Evolutionary conservation across 2,329 filamentous ascomycete species (phyloP).

Genomic region (Alternaria triticina): DNA sequence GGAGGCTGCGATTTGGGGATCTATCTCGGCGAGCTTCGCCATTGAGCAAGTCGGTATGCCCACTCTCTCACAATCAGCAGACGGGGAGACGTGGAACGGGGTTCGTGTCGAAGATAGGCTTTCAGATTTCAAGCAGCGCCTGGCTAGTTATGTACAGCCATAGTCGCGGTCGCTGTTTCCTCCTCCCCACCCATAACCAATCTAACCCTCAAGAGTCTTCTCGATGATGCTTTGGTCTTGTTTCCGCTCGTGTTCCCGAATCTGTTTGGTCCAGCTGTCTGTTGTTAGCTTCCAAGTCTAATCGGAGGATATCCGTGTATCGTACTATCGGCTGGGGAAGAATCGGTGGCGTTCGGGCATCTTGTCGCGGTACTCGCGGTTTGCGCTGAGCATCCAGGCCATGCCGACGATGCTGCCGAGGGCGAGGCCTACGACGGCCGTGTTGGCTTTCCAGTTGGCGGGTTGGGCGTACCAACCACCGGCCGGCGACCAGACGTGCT

Average conservation of each 20-base stretch:
- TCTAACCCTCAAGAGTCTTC: constrained; percentile 18
- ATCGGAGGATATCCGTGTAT: constrained; percentile 29
- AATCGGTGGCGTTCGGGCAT: constrained; percentile 80
- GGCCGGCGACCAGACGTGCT: constrained; percentile 98
- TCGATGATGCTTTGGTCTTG: constrained; percentile 39
- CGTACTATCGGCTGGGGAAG: constrained; percentile 84
- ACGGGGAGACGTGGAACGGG: constrained; percentile 58
- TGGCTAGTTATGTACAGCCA: constrained; percentile 49
- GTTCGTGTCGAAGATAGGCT: constrained; percentile 52
- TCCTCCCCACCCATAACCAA: not conserved
- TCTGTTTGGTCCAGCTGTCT: constrained; percentile 73
- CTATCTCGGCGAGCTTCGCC: constrained; percentile 85
- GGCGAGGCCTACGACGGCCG: constrained; percentile 73
- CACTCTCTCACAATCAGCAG: constrained; percentile 48
- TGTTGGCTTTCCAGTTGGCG: constrained; percentile 94
- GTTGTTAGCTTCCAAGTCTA: constrained; percentile 32
- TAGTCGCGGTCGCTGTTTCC: constrained; percentile 27
- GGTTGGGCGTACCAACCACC: constrained; percentile 98
- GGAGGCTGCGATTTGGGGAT: constrained; percentile 78
- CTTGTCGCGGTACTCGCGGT: constrained; percentile 73
- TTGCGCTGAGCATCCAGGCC: constrained; percentile 75
- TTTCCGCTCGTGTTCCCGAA: constrained; percentile 70
- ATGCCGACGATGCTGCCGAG: constrained; percentile 72
- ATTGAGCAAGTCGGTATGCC: constrained; percentile 95
- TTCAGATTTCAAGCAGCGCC: constrained; percentile 49